Percentiles rank a stretch among this genome's conserved stretches.
Conservation (phyloP, 208 protist genomes). For the Crithidia sp. region DNA sequence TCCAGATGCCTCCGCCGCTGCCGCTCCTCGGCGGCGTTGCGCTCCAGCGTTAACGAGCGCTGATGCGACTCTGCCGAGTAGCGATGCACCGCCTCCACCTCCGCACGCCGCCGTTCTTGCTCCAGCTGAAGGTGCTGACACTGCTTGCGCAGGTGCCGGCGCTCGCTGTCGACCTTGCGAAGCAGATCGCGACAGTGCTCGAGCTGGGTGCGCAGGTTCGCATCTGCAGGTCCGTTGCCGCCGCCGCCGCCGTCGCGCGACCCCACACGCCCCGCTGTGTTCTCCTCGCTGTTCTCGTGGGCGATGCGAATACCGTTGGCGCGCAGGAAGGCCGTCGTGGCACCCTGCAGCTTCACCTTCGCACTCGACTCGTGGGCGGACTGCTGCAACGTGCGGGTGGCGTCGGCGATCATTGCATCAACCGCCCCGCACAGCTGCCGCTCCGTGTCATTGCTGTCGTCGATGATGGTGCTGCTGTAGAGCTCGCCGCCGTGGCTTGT, state of each 20-base stretch:
- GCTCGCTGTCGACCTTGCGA: conserved; percentile 67
- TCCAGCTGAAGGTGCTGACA: conserved; percentile 35
- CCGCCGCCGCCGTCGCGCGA: not conserved
- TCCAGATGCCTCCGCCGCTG: conserved; percentile 27
- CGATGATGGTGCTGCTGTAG: conserved; percentile 7
- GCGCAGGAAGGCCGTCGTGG: conserved; percentile 15
- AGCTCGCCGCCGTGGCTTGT: not conserved
- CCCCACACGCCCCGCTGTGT: not conserved
- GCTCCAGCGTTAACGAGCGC: conserved; percentile 30
- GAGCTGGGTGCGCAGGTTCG: conserved; percentile 33
- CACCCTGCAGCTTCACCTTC: conserved; percentile 4
- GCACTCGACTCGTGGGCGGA: conserved; percentile 4
- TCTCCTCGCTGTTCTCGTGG: conserved; percentile 1
- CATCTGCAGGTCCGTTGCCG: conserved; percentile 4
- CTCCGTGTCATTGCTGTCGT: conserved; percentile 22
- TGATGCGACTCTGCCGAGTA: conserved; percentile 39
- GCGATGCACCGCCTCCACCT: conserved; percentile 29
- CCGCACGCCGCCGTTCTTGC: conserved; percentile 23
- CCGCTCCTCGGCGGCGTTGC: conserved; percentile 19
- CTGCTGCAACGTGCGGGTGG: conserved; percentile 16
- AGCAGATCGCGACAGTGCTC: conserved; percentile 48
- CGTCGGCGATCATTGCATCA: conserved; percentile 14
- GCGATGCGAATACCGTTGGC: conserved; percentile 27
- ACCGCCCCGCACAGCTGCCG: conserved; percentile 27
- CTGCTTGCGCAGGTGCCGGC: conserved; percentile 33